Evolutionary conservation across 805 yeast species (phyloP).

Genomic region (Cyberlindnera misumaiensis): DNA sequence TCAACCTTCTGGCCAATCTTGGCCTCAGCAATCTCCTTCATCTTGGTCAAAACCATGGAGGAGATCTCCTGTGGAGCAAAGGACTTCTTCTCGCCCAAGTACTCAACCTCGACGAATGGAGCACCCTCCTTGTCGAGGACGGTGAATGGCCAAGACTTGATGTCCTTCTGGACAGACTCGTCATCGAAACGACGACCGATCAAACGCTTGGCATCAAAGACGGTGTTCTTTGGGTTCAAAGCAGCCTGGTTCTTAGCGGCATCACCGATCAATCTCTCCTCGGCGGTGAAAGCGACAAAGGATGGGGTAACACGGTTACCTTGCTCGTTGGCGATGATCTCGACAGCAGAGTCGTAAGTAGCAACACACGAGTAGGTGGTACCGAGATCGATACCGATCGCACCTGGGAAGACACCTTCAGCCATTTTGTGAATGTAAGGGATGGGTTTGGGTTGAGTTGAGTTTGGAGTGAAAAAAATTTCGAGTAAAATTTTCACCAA

Average conservation of each 20-base stretch:
- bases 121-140: slow-evolving; percentile 57
- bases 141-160: slow-evolving; percentile 85
- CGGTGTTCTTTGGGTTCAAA: slow-evolving; percentile 70
- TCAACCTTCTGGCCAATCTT: slow-evolving; percentile 65
- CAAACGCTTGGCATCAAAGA: slow-evolving; percentile 78
- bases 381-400: slow-evolving; percentile 98
- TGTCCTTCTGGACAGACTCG: slow-evolving; percentile 76
- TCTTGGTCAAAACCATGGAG: slow-evolving; percentile 71
- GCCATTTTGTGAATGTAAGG: slow-evolving; percentile 47
- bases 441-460: neutral
- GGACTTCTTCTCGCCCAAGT: slow-evolving; percentile 60
- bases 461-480: slow-evolving; percentile 11
- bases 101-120: slow-evolving; percentile 66
- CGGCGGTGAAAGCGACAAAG: slow-evolving; percentile 72
- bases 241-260: slow-evolving; percentile 84
- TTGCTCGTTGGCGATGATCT: slow-evolving; percentile 76
- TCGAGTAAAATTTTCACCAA: slow-evolving; percentile 17
- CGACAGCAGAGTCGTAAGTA: slow-evolving; percentile 67
- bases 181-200: slow-evolving; percentile 76
- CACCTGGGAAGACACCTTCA: slow-evolving; percentile 99
- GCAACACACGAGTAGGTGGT: slow-evolving; percentile 80
- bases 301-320: slow-evolving; percentile 85
- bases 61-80: slow-evolving; percentile 74
- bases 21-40: slow-evolving; percentile 79
- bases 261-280: slow-evolving; percentile 76